These are phyloP conservation scores for Austroboletus eburneus DNA, from an alignment of 768 basidiomycete species.

Conservation along the genomic window DNA sequence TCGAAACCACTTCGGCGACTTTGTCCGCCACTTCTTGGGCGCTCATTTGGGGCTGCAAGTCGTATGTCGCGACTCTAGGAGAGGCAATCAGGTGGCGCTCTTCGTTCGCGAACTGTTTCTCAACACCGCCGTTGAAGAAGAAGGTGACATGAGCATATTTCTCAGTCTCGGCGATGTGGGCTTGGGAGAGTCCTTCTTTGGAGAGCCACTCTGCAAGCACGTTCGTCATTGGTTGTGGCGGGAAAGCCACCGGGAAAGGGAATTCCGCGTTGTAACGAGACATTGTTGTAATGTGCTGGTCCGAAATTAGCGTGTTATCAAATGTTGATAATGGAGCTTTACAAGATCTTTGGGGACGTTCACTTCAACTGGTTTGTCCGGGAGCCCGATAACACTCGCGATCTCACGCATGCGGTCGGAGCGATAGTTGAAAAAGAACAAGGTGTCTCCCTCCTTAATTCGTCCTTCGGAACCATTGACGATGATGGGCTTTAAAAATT, in stretches of 20 bases:
- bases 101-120: conserved; percentile 84
- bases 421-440: conserved; percentile 98
- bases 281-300: conserved; percentile 86
- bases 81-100: conserved; percentile 86
- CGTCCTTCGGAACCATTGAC: conserved; percentile 74
- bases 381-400: conserved; percentile 70
- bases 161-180: conserved; percentile 95
- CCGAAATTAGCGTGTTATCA: not conserved
- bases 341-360: conserved; percentile 78
- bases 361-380: conserved; percentile 82
- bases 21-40: conserved; percentile 86
- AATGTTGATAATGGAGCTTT: conserved; percentile 21
- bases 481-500: conserved; percentile 94
- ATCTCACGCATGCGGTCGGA: conserved; percentile 97
- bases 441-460: conserved; percentile 81
- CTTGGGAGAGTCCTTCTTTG: conserved; percentile 76
- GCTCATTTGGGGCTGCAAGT: conserved; percentile 87
- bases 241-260: conserved; percentile 87
- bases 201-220: conserved; percentile 91
- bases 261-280: conserved; percentile 89
- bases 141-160: conserved; percentile 98
- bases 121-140: conserved; percentile 97
- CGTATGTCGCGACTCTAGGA: conserved; percentile 93
- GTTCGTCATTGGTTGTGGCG: conserved; percentile 91
- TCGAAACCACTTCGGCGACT: conserved; percentile 80